A percentile compares a stretch with the other conserved stretches of the same genome.
phyloP scores from a whole-genome alignment of 805 yeast genomes.

The Suhomyces sp. region DNA sequence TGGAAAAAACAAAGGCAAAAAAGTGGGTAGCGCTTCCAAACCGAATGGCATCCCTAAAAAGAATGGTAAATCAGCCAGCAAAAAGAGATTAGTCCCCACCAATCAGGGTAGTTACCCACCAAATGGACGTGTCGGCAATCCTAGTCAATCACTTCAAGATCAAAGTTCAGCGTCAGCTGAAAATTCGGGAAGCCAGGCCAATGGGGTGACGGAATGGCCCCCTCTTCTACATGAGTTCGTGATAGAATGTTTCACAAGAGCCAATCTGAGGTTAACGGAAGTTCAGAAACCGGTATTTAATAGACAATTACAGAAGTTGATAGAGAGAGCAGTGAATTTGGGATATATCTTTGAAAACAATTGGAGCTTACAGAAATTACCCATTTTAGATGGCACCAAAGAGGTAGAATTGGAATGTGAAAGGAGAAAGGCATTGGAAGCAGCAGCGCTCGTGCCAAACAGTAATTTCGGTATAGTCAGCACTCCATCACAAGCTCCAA shows the following conservation, averaged over 20 bases:
- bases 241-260: constrained; percentile 42
- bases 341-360: constrained; percentile 47
- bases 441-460: constrained; percentile 1
- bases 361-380: constrained; percentile 55
- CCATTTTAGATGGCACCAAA: constrained; percentile 33
- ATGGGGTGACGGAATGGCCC: constrained; percentile 46
- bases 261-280: constrained; percentile 33
- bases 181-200: constrained; percentile 10
- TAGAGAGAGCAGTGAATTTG: constrained; percentile 48
- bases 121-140: not conserved
- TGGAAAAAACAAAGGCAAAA: constrained; percentile 1
- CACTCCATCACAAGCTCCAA: constrained; percentile 10
- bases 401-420: constrained; percentile 14
- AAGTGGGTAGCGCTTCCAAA: not conserved
- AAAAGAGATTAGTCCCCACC: not conserved
- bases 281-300: constrained; percentile 41
- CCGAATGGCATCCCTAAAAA: not conserved
- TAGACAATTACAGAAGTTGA: constrained; percentile 47
- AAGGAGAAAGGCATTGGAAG: constrained; percentile 1
- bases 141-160: not conserved
- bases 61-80: not conserved
- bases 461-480: constrained; percentile 11
- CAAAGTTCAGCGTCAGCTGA: not conserved
- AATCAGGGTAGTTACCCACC: not conserved
- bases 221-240: constrained; percentile 52